Conservation (phyloP, 305 asterid species). For the Rubia peregrina region DNA sequence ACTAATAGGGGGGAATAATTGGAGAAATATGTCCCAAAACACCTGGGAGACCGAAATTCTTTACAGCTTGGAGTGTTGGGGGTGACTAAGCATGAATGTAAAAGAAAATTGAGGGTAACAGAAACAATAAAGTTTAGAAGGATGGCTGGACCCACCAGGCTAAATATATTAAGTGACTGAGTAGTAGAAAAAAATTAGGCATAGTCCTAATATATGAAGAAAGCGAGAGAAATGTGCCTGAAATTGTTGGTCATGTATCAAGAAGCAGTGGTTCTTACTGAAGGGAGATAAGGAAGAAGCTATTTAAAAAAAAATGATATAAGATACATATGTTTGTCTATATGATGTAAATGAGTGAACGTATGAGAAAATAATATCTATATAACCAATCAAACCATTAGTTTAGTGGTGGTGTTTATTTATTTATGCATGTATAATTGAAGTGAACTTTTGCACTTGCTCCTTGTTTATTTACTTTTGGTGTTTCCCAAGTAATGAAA, state of each 20-base stretch:
- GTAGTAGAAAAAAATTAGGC: not conserved
- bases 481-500: not conserved
- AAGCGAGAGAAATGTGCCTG: not conserved
- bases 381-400: not conserved
- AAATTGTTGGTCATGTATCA: not conserved
- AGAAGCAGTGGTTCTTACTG: not conserved
- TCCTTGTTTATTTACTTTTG: not conserved
- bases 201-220: not conserved
- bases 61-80: not conserved
- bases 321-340: not conserved
- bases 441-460: not conserved
- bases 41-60: not conserved
- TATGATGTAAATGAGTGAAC: not conserved
- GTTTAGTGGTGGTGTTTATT: not conserved
- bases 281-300: not conserved
- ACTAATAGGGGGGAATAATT: not conserved
- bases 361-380: not conserved
- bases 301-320: not conserved
- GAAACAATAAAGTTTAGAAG: not conserved
- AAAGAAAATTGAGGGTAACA: not conserved
- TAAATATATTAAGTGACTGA: not conserved
- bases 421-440: not conserved
- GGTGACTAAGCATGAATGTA: not conserved
- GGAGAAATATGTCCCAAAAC: not conserved
- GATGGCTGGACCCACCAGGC: not conserved